These are phyloP conservation scores for Aspergillus olivimuriae DNA, from an alignment of 495 filamentous ascomycete species.

Conservation along the genomic window DNA sequence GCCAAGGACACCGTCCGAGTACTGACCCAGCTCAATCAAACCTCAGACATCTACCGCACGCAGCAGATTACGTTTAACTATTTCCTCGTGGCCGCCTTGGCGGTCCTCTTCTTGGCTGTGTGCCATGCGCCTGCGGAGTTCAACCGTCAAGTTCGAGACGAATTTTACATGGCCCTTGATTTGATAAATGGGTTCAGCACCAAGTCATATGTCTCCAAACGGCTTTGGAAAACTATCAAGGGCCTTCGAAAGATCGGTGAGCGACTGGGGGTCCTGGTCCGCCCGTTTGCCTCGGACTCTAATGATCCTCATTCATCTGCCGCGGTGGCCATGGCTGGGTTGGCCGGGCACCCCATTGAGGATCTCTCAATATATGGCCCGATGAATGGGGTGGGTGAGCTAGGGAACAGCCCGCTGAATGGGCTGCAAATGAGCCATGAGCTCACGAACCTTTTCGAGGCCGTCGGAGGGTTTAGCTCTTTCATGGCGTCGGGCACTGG, in stretches of 20 bases:
- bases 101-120: constrained; percentile 76
- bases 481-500: constrained; percentile 32
- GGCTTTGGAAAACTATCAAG: constrained; percentile 76
- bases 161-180: constrained; percentile 83
- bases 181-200: constrained; percentile 73
- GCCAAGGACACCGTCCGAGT: constrained; percentile 76
- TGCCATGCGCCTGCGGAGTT: constrained; percentile 77
- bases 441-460: constrained; percentile 64
- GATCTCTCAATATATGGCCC: constrained; percentile 50
- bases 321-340: constrained; percentile 66
- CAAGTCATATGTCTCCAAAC: constrained; percentile 70
- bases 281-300: constrained; percentile 32
- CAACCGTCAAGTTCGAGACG: constrained; percentile 64
- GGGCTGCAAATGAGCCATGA: constrained; percentile 58
- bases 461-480: constrained; percentile 52
- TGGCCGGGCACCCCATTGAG: constrained; percentile 63
- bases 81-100: constrained; percentile 74
- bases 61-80: constrained; percentile 83
- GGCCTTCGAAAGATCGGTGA: constrained; percentile 75
- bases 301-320: constrained; percentile 58
- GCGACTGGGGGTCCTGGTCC: constrained; percentile 61
- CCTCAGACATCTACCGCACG: constrained; percentile 72
- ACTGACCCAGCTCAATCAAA: constrained; percentile 67
- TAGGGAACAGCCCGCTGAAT: constrained; percentile 55
- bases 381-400: constrained; percentile 35